Base-by-base conservation (phyloP, 805 yeast genomes). In the Lipomyces sp. region DNA sequence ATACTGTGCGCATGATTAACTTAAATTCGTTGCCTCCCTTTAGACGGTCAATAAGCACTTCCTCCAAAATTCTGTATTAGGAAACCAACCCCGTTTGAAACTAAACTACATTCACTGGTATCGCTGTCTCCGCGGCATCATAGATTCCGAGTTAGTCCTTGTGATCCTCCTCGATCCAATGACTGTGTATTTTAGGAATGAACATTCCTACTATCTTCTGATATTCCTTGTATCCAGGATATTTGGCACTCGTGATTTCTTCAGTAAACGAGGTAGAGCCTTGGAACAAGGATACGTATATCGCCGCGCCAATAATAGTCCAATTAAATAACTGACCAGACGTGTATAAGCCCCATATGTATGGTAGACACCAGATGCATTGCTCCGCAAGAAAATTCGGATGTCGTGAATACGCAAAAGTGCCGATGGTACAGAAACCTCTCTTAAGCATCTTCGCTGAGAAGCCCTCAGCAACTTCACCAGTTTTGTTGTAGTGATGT, bases 361-460 rank as follows among this genome's bases (percentile, higher is more conserved):
- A 68, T 29, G 66, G 64, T 8, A 62, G 18, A 13, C 42, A 13
- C 71, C 71, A 68, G 35, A 68, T 51, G 30, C 60, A 7, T 39
- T 68, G 71, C 63, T 68, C 71, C 18, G 59, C 61, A 15, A 66
- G 39, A 34, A 68, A 68, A 45, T 68, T 68, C 33, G 71, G 56
- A 50, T 68, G 71, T 59, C 62, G 29, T 4, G 70, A 68, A 53
- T 58, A 66, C n/a, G 60, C 65, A 57, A 68, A 68, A 18, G 55
- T 18, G 37, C 71, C 71, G 3, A 55, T 57, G 15, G 70, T 68
- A 59, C 71, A 68, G 60, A 68, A 68, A 7, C 71, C 71, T 8
- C 67, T 59, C 55, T 57, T 56, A 4, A 68, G 60, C 64, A 63
- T 60, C 4, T 57, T 53, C 30, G 51, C 37, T n/a, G 67, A 63